Conservation (phyloP, 2,329 filamentous ascomycete species). For the Fusarium liriodendri region DNA sequence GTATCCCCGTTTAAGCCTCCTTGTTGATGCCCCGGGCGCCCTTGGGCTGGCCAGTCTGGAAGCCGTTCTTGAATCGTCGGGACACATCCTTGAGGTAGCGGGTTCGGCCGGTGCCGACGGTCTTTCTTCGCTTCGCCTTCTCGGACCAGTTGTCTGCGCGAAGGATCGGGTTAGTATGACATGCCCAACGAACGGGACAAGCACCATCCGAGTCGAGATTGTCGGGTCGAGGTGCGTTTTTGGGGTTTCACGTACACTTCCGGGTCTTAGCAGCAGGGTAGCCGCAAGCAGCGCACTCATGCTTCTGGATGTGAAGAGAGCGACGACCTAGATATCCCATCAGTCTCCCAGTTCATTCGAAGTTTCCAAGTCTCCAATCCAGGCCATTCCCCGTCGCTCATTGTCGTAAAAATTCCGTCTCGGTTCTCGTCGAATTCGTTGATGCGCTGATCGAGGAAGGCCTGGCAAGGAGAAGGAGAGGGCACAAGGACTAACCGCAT, state of each 20-base stretch:
- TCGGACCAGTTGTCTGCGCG: constrained; percentile 97
- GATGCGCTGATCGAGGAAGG: constrained; percentile 26
- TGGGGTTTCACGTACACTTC: constrained; percentile 83
- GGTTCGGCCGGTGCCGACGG: constrained; percentile 95
- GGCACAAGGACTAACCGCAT: constrained; percentile 79
- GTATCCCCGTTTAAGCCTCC: constrained; percentile 47
- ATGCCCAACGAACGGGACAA: background rate
- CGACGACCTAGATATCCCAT: constrained; percentile 76
- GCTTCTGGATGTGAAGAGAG: constrained; percentile 99
- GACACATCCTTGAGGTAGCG: constrained; percentile 92
- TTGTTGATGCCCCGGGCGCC: constrained; percentile 73
- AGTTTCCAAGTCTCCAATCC: constrained; percentile 5
- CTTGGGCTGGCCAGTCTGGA: constrained; percentile 91
- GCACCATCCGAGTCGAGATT: constrained; percentile 14
- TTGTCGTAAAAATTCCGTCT: constrained; percentile 14
- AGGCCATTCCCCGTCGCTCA: constrained; percentile 29
- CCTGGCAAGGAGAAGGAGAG: constrained; percentile 21
- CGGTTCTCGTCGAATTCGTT: constrained; percentile 22
- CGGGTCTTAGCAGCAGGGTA: constrained; percentile 97
- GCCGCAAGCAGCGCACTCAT: constrained; percentile 94
- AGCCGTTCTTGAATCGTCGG: constrained; percentile 97
- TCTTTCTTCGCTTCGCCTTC: constrained; percentile 99
- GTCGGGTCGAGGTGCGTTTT: constrained; percentile 12
- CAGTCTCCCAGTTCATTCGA: constrained; percentile 34
- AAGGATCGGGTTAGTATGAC: constrained; percentile 31